Base-by-base conservation (phyloP, 768 basidiomycete species). In the Lactarius akahatsu region DNA sequence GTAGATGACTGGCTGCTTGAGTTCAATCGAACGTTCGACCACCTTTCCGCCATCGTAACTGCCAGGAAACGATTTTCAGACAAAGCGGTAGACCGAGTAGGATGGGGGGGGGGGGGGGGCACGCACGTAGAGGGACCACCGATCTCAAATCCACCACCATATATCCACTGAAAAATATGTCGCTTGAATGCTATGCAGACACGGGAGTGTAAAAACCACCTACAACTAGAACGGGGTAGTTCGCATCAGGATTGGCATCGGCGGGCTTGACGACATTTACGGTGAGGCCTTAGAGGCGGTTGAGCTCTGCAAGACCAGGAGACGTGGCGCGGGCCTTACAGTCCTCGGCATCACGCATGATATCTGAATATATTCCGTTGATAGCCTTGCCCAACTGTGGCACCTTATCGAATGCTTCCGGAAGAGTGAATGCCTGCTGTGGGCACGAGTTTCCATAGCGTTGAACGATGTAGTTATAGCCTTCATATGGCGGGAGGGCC, bases 151-250 rank as follows among this genome's bases (percentile, higher is more conserved):
- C 66, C 67, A 61, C 72, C 72, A 16, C 74, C 74, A 41, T 66
- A 73, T 30, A 75, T 73, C 71, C 70, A 73, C 71, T 71, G 47
- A 1, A 47, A 54, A 18, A n/a, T 30, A 26, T 4, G 41, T 18
- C 36, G 26, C 15, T 10, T 59, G 16, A 63, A 32, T 32, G 23
- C 9, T 20, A 30, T 3, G n/a, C 11, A 13, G 18, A n/a, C 0
- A 4, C 10, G 16, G 11, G 40, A 6, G 13, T 1, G 8, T 18
- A 10, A 57, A 32, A 41, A 23, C 34, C 2, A 63, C 65, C 10
- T 67, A 75, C 74, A 16, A 72, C 73, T 34, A 74, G 55, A n/a
- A 75, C 74, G 0, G 74, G 74, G 16, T 72, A 63, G 28, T 62
- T 62, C 2, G 67, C 63, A 0, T 11, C 34, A 8, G 69, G 32